These are phyloP conservation scores for Cochlearia excelsa DNA, from an alignment of 345 rosid genomes.

Conservation along the genomic window DNA sequence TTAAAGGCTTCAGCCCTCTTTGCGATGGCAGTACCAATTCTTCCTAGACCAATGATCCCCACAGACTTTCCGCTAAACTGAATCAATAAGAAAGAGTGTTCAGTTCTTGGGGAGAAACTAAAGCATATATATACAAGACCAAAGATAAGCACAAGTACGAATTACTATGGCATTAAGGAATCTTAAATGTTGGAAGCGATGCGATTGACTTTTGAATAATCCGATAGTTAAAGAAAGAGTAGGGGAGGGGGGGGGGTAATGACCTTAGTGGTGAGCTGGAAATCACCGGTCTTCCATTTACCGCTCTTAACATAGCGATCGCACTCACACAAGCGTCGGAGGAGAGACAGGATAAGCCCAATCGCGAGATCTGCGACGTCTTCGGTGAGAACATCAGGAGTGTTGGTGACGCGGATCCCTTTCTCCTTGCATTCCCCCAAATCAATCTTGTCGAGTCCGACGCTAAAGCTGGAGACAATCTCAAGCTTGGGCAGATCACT, in stretches of 20 bases:
- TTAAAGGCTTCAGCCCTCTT: slow-evolving; percentile 72
- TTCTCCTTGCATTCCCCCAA: slow-evolving; percentile 63
- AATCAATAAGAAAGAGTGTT: slow-evolving; percentile 15
- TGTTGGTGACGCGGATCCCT: slow-evolving; percentile 72
- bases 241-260: neutral
- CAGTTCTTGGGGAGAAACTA: neutral
- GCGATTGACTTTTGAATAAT: no score
- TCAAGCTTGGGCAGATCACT: slow-evolving; percentile 63
- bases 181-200: no score
- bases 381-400: slow-evolving; percentile 84
- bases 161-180: no score
- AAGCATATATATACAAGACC: slow-evolving; percentile 7
- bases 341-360: slow-evolving; percentile 66
- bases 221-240: no score
- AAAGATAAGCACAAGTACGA: neutral
- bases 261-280: slow-evolving; percentile 69
- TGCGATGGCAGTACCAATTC: slow-evolving; percentile 69
- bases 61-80: slow-evolving; percentile 68
- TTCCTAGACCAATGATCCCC: slow-evolving; percentile 70
- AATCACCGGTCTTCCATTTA: slow-evolving; percentile 65
- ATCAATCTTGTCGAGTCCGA: slow-evolving; percentile 83
- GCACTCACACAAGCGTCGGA: slow-evolving; percentile 60
- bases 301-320: slow-evolving; percentile 73
- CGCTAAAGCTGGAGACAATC: slow-evolving; percentile 72
- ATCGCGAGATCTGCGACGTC: slow-evolving; percentile 87